Conservation (phyloP, 2,329 filamentous ascomycete species). For the Aspergillus chevalieri region DNA sequence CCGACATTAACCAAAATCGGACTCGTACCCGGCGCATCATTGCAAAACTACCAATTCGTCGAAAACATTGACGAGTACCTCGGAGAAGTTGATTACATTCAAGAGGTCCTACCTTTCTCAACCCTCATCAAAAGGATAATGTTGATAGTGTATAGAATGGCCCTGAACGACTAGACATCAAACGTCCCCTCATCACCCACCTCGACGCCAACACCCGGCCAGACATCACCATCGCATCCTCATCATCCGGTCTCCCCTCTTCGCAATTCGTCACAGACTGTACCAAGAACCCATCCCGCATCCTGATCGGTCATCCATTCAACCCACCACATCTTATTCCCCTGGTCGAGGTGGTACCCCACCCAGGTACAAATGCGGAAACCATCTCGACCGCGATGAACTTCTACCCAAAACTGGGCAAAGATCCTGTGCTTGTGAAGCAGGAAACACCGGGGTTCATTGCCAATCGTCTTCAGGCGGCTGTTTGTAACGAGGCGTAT, state of each 20-base stretch:
- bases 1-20: slow-evolving; percentile 4
- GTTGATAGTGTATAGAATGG: slow-evolving; percentile 6
- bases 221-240: slow-evolving; percentile 12
- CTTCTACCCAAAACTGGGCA: slow-evolving; percentile 39
- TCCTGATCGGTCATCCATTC: slow-evolving; percentile 8
- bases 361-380: not conserved
- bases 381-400: slow-evolving; percentile 1
- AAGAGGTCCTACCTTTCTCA: slow-evolving; percentile 4
- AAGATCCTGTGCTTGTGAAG: slow-evolving; percentile 35
- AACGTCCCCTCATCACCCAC: slow-evolving; percentile 11
- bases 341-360: slow-evolving; percentile 9
- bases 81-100: slow-evolving; percentile 4
- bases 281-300: slow-evolving; percentile 4
- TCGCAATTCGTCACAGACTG: slow-evolving; percentile 7
- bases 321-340: slow-evolving; percentile 10
- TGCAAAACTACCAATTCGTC: slow-evolving; percentile 8
- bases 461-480: slow-evolving; percentile 42
- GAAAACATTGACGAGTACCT: slow-evolving; percentile 5
- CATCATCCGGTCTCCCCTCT: slow-evolving; percentile 8
- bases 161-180: slow-evolving; percentile 12
- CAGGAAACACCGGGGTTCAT: slow-evolving; percentile 41
- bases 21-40: not conserved
- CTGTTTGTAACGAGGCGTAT: slow-evolving; percentile 33
- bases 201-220: slow-evolving; percentile 11
- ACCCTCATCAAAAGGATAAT: not conserved